Evolutionary conservation across 108 stramenopile genomes (phyloP).

Genomic region (Ochromonas danica): DNA sequence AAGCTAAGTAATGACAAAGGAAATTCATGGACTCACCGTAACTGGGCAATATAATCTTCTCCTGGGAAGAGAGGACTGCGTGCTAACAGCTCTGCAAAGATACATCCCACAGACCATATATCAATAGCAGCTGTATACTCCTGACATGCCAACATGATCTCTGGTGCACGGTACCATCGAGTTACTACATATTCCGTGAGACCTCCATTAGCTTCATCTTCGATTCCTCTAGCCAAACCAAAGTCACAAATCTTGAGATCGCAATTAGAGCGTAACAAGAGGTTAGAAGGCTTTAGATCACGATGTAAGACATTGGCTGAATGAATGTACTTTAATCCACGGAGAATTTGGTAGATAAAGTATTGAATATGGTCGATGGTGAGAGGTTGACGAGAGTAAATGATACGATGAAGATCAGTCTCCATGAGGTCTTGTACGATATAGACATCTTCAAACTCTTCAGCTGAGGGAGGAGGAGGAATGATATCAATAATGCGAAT

Average conservation of each 20-base stretch:
- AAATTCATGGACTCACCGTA: no score
- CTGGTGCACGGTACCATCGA: constrained; percentile 81
- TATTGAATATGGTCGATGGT: constrained; percentile 95
- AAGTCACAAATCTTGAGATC: constrained; percentile 99
- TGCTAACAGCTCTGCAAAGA: constrained; percentile 93
- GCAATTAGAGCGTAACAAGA: constrained; percentile 72
- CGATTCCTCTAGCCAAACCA: constrained; percentile 88
- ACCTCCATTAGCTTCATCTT: constrained; percentile 48
- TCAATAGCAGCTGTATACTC: constrained; percentile 97
- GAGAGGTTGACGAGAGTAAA: constrained; percentile 93
- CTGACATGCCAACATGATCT: constrained; percentile 98
- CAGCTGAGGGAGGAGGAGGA: constrained; percentile 47
- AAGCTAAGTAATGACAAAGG: constrained; percentile 46
- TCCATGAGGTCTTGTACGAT: constrained; percentile 96
- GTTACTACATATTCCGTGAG: constrained; percentile 66
- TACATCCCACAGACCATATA: constrained; percentile 92
- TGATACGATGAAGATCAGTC: constrained; percentile 97
- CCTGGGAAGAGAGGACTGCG: constrained; percentile 96
- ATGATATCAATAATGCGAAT: constrained; percentile 56
- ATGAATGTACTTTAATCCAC: constrained; percentile 97
- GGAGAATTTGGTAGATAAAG: constrained; percentile 92
- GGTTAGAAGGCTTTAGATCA: constrained; percentile 76
- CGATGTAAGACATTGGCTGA: constrained; percentile 96
- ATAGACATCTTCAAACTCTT: constrained; percentile 84
- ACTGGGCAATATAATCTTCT: constrained; percentile 99